Evolutionary conservation across 495 filamentous ascomycete genomes (phyloP).

Genomic region (Thozetella sp.): DNA sequence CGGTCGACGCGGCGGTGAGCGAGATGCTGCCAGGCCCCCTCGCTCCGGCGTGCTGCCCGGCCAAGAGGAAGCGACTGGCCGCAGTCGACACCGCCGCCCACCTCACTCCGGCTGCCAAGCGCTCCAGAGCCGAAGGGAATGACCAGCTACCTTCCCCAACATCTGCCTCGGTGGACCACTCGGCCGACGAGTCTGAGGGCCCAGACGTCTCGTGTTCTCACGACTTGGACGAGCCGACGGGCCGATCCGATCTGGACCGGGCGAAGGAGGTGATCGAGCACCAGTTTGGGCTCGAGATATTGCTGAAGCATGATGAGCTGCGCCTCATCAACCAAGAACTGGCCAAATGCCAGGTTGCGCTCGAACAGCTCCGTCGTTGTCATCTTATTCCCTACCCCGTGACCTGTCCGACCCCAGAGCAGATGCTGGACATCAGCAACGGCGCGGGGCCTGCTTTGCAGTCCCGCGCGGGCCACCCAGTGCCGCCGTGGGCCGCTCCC

Average conservation of each 20-base stretch:
- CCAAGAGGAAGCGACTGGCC: conserved; percentile 36
- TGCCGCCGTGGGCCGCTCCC: conserved; percentile 71
- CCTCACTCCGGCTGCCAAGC: conserved; percentile 23
- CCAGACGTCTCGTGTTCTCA: not conserved
- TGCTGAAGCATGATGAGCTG: conserved; percentile 92
- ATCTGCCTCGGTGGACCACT: conserved; percentile 19
- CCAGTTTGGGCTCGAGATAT: conserved; percentile 87
- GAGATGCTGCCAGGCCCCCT: conserved; percentile 4
- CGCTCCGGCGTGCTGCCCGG: conserved; percentile 16
- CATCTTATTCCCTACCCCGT: conserved; percentile 86
- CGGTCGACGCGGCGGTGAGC: not conserved
- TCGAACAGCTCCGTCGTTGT: conserved; percentile 93
- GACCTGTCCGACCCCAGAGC: conserved; percentile 57
- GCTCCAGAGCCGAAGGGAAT: conserved; percentile 32
- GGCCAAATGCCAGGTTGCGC: conserved; percentile 91
- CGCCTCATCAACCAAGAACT: conserved; percentile 95
- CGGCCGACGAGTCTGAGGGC: conserved; percentile 6
- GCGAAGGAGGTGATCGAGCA: conserved; percentile 76
- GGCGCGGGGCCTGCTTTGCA: conserved; percentile 70
- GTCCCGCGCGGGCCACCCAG: conserved; percentile 54
- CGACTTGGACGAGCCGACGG: conserved; percentile 13
- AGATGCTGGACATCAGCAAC: conserved; percentile 64
- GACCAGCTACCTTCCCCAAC: conserved; percentile 30
- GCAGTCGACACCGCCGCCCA: conserved; percentile 20
- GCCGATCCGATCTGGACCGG: conserved; percentile 26